Percentiles rank a stretch among this genome's conserved stretches.
phyloP scores from a whole-genome alignment of 768 basidiomycete genomes.

The Postia placenta region DNA sequence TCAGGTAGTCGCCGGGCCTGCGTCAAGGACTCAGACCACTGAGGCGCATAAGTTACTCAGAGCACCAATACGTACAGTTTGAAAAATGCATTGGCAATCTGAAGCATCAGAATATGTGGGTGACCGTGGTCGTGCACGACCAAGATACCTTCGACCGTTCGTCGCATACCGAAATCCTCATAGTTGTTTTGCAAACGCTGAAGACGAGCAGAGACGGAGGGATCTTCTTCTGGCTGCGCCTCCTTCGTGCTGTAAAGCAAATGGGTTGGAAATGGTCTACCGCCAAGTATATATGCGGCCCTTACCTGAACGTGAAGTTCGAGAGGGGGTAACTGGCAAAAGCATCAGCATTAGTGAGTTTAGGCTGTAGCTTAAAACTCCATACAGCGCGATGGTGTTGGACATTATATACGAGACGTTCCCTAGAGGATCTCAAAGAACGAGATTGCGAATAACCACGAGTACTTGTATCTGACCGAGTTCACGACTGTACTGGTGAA shows the following conservation, averaged over 20 bases:
- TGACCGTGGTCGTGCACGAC: slow-evolving; percentile 96
- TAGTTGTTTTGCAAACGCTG: slow-evolving; percentile 95
- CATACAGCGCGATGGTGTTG: slow-evolving; percentile 47
- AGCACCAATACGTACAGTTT: slow-evolving; percentile 67
- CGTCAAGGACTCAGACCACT: background rate
- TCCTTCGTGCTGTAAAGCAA: slow-evolving; percentile 72
- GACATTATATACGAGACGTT: too few relatives aligned
- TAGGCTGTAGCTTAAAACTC: background rate
- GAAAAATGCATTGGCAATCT: slow-evolving; percentile 98
- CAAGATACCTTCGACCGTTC: slow-evolving; percentile 87
- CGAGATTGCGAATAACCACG: too few relatives aligned
- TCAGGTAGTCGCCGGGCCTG: slow-evolving; percentile 97
- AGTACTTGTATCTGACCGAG: too few relatives aligned
- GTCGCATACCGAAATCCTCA: slow-evolving; percentile 94
- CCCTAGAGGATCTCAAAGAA: too few relatives aligned
- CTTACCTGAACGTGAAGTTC: slow-evolving; percentile 87
- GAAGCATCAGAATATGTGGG: slow-evolving; percentile 95
- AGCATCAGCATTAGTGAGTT: slow-evolving; percentile 1
- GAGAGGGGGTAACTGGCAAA: slow-evolving; percentile 68
- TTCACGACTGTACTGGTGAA: too few relatives aligned
- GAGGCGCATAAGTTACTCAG: slow-evolving; percentile 1
- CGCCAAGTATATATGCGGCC: slow-evolving; percentile 4
- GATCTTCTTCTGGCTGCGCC: slow-evolving; percentile 95
- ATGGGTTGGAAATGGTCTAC: slow-evolving; percentile 1
- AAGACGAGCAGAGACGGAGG: slow-evolving; percentile 89